phyloP scores from a whole-genome alignment of 164 flowering plant species.

The Berberis vulgaris region DNA sequence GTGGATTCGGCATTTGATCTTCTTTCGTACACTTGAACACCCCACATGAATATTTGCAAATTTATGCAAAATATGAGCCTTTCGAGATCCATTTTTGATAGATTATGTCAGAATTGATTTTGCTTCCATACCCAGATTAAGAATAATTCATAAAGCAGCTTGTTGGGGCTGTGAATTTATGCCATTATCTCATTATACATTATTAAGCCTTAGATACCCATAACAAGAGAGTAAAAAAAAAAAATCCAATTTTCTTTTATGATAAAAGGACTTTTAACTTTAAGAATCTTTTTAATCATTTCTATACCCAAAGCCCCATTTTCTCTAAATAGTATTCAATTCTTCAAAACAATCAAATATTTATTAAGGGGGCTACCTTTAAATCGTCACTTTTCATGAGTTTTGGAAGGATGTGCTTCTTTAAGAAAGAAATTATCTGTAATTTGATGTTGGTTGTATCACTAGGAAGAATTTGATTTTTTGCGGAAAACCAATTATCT shows the following conservation, averaged over 20 bases:
- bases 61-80: neutral
- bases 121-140: slow-evolving; percentile 12
- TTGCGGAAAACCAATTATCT: neutral
- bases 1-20: too few relatives aligned
- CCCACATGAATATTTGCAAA: too few relatives aligned
- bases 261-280: slow-evolving; percentile 2
- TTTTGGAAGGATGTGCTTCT: too few relatives aligned
- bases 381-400: too few relatives aligned
- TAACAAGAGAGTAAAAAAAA: neutral
- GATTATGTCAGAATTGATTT: neutral
- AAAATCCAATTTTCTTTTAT: slow-evolving; percentile 10
- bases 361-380: too few relatives aligned
- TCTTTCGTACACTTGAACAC: too few relatives aligned
- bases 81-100: neutral
- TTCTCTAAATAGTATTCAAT: too few relatives aligned
- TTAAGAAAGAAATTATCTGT: too few relatives aligned
- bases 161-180: slow-evolving; percentile 19
- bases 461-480: neutral
- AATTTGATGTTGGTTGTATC: neutral
- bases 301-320: neutral
- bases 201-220: slow-evolving; percentile 24
- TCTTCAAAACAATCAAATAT: too few relatives aligned
- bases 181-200: slow-evolving; percentile 22
- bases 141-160: slow-evolving; percentile 19
- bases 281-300: slow-evolving; percentile 6